Evolutionary conservation across 1,284 basidiomycete species (phyloP), one percentile per base, ranked within the genome.

Genomic region (Austropuccinia psidii): DNA sequence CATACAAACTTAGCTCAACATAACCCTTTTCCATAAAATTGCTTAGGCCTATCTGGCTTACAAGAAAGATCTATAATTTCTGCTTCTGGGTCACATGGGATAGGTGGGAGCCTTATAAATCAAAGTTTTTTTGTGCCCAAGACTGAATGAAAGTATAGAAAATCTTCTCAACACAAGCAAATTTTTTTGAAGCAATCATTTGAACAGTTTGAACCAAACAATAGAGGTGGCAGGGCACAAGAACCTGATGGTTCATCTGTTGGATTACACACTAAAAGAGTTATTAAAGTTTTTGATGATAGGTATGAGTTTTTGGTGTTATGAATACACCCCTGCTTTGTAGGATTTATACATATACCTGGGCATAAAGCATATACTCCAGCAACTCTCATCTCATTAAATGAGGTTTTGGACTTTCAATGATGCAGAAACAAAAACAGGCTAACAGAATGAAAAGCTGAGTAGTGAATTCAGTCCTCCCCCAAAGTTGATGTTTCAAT

Each of bases 251-350:
- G 29, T 8, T 31, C 41, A 15, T 31, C 50, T 41, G n/a, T 19
- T 6, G n/a, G 24, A 8, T 15, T n/a, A 9, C n/a, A 27, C 8
- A 19, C 29, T n/a, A 9, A 27, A 19, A 57, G n/a, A 15, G 24
- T 31, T 37, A n/a, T 49, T 29, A 62, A 74, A 21, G 17, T 29
- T 8, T n/a, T n/a, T n/a, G 76, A 76, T 43, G 78, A 79, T 21
- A 62, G 74, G 60, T 79, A 77, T 68, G 77, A 79, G 57, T 43
- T 75, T n/a, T 1, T 80, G 79, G 79, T 74, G 76, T 68, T 78
- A 75, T 73, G 79, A 80, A 75, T 80, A 75, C 47, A 79, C 79
- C 35, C 73, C 76, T 2, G 64, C 78, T 37, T 29, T 43, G 35
- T 64, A 64, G 47, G 70, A 73, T 54, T 37, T 61, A 1, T 73